Evolutionary conservation across 2,329 filamentous ascomycete species (phyloP), one percentile per base, ranked within the genome.

Genomic region (Blumeria graminis): DNA sequence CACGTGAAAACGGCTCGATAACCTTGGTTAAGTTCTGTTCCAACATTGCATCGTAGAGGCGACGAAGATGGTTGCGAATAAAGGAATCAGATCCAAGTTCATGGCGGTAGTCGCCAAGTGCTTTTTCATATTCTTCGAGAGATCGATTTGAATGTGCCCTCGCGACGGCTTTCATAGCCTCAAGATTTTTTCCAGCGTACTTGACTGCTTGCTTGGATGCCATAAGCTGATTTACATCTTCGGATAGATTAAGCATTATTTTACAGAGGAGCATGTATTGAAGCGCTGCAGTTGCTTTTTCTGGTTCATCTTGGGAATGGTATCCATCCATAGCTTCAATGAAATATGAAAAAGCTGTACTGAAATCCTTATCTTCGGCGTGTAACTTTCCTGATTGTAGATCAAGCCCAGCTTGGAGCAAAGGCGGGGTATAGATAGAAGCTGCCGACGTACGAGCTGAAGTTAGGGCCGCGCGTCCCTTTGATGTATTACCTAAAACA

Each of bases 251-350:
- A 63, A 98, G 77, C 93, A 98, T 98, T 70, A 98, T 92, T 75
- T 98, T 98, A 81, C 92, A 96, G 38, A 98, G 81, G 56, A 98
- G 79, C 92, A 98, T 98, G 76, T 98, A 98, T 74, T 98, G 92
- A 62, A 98, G 75, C 10, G 92, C 88, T 11, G 90, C 86, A n/a
- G 90, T 93, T n/a, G 93, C 92, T 71, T 89, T 88, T 61, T 76
- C 73, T 41, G 81, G 74, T 68, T 94, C 88, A 63, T 98, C 92
- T 69, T 94, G 88, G 51, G 83, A 82, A 71, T 92, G 87, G 71
- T 96, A 98, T 59, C 92, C 92, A 68, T 98, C 92, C 61, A 98
- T 80, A 1, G 93, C 92, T 73, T 98, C 92, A 70, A 98, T 96
- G 71, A 98, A 98, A 76, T 98, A 98, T 54, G 89, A 95, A 71